Percentiles rank a stretch among this genome's conserved stretches.
Conservation (phyloP, 2,329 filamentous ascomycete genomes). For the Sphaerulina musiva region DNA sequence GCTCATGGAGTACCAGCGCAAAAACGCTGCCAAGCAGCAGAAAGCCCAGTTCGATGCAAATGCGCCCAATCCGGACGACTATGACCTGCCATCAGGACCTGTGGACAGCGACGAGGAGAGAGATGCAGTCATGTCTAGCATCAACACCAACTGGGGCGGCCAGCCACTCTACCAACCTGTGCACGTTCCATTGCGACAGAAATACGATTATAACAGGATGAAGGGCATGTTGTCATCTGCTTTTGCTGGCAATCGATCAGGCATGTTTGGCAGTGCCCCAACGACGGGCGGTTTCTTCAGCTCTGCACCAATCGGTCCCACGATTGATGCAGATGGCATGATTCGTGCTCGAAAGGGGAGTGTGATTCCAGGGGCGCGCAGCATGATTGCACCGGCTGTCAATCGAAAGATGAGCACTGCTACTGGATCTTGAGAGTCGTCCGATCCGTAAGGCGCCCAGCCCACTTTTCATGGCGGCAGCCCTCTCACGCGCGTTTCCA, state of each 20-base stretch:
- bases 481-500: no score
- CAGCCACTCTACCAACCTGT: slow-evolving; percentile 66
- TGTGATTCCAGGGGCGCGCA: slow-evolving; percentile 22
- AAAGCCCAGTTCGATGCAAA: slow-evolving; percentile 94
- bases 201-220: slow-evolving; percentile 58
- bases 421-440: not conserved
- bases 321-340: slow-evolving; percentile 19
- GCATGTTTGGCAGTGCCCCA: slow-evolving; percentile 10
- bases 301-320: slow-evolving; percentile 6
- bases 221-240: slow-evolving; percentile 58
- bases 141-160: slow-evolving; percentile 62
- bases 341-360: slow-evolving; percentile 21
- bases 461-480: no score
- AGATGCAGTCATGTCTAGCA: slow-evolving; percentile 75
- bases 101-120: slow-evolving; percentile 95
- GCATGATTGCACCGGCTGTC: slow-evolving; percentile 22
- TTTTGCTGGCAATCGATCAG: slow-evolving; percentile 36
- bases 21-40: slow-evolving; percentile 97
- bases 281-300: slow-evolving; percentile 14
- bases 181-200: slow-evolving; percentile 45
- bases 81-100: slow-evolving; percentile 64
- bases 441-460: no score
- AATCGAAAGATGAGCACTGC: slow-evolving; percentile 24
- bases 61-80: slow-evolving; percentile 71
- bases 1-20: slow-evolving; percentile 65